Base-by-base conservation (phyloP, 2,329 filamentous ascomycete genomes). In the Trichocomaceae sp. region DNA sequence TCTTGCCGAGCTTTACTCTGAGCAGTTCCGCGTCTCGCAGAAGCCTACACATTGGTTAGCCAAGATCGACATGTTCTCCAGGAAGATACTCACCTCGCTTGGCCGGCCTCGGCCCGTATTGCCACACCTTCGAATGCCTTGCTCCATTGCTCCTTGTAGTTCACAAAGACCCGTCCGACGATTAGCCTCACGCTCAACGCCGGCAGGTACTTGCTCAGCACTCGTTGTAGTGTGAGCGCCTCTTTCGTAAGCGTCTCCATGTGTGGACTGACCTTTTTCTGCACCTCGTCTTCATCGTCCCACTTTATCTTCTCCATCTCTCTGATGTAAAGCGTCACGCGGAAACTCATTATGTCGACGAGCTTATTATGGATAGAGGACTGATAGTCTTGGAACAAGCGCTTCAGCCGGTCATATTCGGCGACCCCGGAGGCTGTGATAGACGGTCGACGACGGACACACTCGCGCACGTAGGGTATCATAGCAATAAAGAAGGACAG, bases 201-300 rank as follows among this genome's bases (percentile, higher is more conserved):
- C 0, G 86, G 85, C 22, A 96, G 75, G 66, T 93, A 86, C 68
- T 90, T 91, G 58, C 82, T 85, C 58, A 96, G 77, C 10, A 93
- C 90, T 54, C 88, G 85, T 65, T 96, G 87, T 58, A 96, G 75
- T 1, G 86, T 92, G 3, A 83, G 83, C 0, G 90, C 95, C 66
- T 96, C 90, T 69, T 90, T 95, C 10, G 83, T 85, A 51, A 96
- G 72, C 0, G 84, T 91, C 71, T 95, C 90, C 83, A 96, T 92
- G 69, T 92, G 95, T 1, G 83, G 69, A 62, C 85, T 88, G 8
- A 80, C 76, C 12, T 72, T 68, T 56, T 69, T 68, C 52, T 72
- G 66, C 41, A 73, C 75, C 9, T 66, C 69, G 42, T 74, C 71
- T 13, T 73, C 65, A 59, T 91, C 85, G 29, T 52, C 50, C 87